A percentile compares a stretch with the other conserved stretches of the same genome.
phyloP scores from a whole-genome alignment of 345 rosid genomes.

The Lepidium sativum region DNA sequence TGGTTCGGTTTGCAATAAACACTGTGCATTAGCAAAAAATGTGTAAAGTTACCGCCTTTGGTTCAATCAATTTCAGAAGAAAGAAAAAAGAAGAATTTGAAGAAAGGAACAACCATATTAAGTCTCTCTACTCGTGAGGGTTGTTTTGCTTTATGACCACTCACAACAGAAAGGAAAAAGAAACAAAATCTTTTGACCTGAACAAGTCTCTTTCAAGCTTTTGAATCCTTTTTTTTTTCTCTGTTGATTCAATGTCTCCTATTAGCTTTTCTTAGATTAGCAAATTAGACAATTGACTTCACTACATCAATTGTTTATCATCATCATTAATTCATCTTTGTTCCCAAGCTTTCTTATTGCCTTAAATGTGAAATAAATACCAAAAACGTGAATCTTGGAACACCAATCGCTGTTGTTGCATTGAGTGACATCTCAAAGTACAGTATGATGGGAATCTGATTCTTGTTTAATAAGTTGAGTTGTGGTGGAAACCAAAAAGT shows the following conservation, averaged over 20 bases:
- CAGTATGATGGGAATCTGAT: slow-evolving; percentile 20
- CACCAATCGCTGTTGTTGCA: slow-evolving; percentile 7
- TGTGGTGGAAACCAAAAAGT: slow-evolving; percentile 18
- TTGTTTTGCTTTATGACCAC: slow-evolving; percentile 21
- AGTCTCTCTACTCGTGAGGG: background rate
- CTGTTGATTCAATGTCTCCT: background rate
- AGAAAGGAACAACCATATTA: background rate
- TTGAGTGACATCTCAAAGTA: slow-evolving; percentile 15
- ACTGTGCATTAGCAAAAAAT: background rate
- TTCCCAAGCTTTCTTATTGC: background rate
- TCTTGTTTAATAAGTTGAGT: no score
- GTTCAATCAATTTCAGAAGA: slow-evolving; percentile 3
- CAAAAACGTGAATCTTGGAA: background rate
- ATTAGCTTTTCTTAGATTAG: no score
- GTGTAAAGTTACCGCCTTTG: slow-evolving; percentile 21
- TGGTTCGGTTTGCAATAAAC: slow-evolving; percentile 12
- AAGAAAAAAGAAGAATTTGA: slow-evolving; percentile 2
- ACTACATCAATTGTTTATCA: background rate
- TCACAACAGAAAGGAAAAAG: background rate
- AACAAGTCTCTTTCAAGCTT: slow-evolving; percentile 10
- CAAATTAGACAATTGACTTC: slow-evolving; percentile 1
- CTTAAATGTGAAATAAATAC: background rate
- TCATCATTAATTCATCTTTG: background rate
- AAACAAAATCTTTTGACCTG: slow-evolving; percentile 21
- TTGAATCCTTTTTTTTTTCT: background rate